phyloP scores from a whole-genome alignment of 129 eudicot species.

The Tagetes patula region DNA sequence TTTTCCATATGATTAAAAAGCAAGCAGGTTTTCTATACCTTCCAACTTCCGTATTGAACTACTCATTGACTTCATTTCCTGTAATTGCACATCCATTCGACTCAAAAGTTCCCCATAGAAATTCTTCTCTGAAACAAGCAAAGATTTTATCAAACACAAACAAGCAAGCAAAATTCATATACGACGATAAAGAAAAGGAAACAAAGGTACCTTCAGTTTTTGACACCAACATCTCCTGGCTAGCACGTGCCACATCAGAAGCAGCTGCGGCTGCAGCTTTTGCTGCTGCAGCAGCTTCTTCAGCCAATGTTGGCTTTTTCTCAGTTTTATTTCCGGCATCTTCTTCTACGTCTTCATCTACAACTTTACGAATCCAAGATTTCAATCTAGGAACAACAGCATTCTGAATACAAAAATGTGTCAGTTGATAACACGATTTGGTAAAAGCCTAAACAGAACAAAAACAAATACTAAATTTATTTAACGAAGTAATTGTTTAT shows the following conservation, averaged over 20 bases:
- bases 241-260: slow-evolving; percentile 83
- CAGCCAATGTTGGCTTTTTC: slow-evolving; percentile 62
- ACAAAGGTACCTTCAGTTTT: slow-evolving; percentile 61
- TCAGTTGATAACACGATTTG: not conserved
- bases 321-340: slow-evolving; percentile 35
- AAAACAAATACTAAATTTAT: not conserved
- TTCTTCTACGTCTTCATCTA: slow-evolving; percentile 63
- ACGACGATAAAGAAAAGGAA: not conserved
- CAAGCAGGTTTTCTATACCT: slow-evolving; percentile 42
- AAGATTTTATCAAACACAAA: slow-evolving; percentile 2
- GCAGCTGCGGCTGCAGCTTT: slow-evolving; percentile 94
- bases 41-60: slow-evolving; percentile 67
- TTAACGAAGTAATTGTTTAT: not conserved
- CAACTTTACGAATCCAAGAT: slow-evolving; percentile 94
- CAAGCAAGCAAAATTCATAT: not conserved
- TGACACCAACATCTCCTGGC: slow-evolving; percentile 74
- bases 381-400: slow-evolving; percentile 75
- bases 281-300: slow-evolving; percentile 92
- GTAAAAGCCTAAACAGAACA: not conserved
- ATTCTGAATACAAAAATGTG: slow-evolving; percentile 40
- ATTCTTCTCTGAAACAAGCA: slow-evolving; percentile 62
- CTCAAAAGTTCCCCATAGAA: slow-evolving; percentile 74
- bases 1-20: slow-evolving; percentile 15
- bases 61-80: slow-evolving; percentile 84
- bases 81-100: slow-evolving; percentile 63